Evolutionary conservation across 805 yeast genomes (phyloP).

Genomic region (Sugiyamaella floridensis): DNA sequence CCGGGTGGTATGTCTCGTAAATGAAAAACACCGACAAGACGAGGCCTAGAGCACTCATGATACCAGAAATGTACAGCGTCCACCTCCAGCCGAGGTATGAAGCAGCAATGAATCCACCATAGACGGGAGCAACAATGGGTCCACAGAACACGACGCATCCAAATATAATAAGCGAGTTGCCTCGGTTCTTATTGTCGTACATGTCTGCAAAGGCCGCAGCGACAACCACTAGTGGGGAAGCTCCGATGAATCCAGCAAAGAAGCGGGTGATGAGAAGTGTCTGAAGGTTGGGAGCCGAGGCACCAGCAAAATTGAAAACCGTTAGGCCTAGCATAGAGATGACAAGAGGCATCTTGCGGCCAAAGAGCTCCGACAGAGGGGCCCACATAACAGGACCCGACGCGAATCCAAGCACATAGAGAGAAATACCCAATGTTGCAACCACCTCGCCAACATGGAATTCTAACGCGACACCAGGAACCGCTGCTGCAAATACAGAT

Average conservation of each 20-base stretch:
- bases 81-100: constrained; percentile 74
- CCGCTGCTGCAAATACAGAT: constrained; percentile 63
- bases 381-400: constrained; percentile 93
- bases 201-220: constrained; percentile 86
- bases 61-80: constrained; percentile 67
- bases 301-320: constrained; percentile 64
- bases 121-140: constrained; percentile 74
- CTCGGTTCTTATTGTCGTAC: constrained; percentile 59
- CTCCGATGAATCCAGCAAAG: constrained; percentile 74
- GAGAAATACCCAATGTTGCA: constrained; percentile 67
- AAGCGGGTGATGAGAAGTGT: constrained; percentile 71
- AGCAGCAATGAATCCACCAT: constrained; percentile 55
- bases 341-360: constrained; percentile 58
- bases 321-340: constrained; percentile 51
- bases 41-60: constrained; percentile 42
- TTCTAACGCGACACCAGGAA: constrained; percentile 41
- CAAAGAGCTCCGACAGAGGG: constrained; percentile 73
- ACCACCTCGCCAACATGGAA: constrained; percentile 61
- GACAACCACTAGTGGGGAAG: constrained; percentile 78
- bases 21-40: constrained; percentile 36
- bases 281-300: constrained; percentile 72
- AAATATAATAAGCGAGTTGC: constrained; percentile 69
- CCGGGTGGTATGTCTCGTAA: constrained; percentile 63
- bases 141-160: constrained; percentile 68
- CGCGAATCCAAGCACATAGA: constrained; percentile 87